Conservation (phyloP, 169 alveolate genomes). For the Plasmodium ovale region DNA sequence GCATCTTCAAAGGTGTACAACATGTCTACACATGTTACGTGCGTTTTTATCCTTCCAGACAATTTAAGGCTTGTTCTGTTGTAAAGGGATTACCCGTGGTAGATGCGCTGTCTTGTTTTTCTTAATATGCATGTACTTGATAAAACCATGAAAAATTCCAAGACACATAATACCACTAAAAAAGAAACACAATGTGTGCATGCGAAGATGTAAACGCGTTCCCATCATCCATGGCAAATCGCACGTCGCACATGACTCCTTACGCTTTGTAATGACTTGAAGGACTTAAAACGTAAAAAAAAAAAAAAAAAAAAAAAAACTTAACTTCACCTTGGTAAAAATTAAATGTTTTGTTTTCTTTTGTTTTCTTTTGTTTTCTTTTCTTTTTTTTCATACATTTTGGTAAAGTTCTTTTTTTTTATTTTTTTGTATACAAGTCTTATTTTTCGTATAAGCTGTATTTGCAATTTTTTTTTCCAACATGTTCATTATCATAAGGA, state of each 20-base stretch:
- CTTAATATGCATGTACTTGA: constrained; percentile 9
- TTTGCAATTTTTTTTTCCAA: background rate
- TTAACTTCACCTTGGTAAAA: too few species aligned
- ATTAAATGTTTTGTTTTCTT: background rate
- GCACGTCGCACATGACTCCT: too few species aligned
- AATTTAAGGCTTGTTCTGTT: background rate
- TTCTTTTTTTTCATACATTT: background rate
- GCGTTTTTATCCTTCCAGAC: too few species aligned
- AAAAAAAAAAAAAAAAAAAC: too few species aligned
- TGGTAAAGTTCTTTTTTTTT: background rate
- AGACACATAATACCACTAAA: background rate
- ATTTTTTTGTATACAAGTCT: background rate
- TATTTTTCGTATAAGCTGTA: background rate
- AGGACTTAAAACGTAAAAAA: too few species aligned
- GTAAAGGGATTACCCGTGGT: background rate
- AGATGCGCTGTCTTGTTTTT: background rate
- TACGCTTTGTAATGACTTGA: too few species aligned
- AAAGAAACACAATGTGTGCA: background rate
- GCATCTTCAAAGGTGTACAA: background rate
- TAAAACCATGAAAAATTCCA: background rate
- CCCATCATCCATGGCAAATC: background rate
- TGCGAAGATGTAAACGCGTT: background rate
- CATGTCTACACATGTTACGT: background rate
- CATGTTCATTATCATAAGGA: background rate
- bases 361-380: background rate